These are phyloP conservation scores for Clavispora asparagi DNA, from an alignment of 805 yeast genomes.

Conservation along the genomic window DNA sequence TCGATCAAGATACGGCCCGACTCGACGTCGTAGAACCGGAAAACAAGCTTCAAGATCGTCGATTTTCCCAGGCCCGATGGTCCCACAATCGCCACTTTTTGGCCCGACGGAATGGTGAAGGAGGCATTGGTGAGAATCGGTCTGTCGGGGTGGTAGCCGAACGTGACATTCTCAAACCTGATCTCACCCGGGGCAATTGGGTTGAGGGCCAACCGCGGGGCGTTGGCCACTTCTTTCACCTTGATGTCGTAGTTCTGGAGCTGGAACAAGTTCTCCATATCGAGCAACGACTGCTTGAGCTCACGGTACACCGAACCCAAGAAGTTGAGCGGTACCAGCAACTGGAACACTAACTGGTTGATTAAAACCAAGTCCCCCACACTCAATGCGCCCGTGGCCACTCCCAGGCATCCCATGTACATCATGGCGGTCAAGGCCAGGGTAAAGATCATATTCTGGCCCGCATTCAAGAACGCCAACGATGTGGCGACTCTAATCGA, in stretches of 20 bases:
- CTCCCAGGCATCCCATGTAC: conserved; percentile 97
- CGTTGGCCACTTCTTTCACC: conserved; percentile 58
- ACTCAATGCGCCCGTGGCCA: conserved; percentile 72
- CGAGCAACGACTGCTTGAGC: conserved; percentile 84
- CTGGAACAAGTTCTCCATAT: conserved; percentile 92
- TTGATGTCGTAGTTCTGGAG: conserved; percentile 69
- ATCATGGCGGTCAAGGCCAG: conserved; percentile 92
- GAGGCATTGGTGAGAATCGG: conserved; percentile 77
- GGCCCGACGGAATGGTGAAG: conserved; percentile 85
- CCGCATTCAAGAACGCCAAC: conserved; percentile 70
- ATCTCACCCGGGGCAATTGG: conserved; percentile 63
- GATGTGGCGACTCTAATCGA: conserved; percentile 82
- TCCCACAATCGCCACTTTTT: conserved; percentile 91
- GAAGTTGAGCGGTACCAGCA: conserved; percentile 91
- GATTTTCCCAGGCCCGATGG: conserved; percentile 97
- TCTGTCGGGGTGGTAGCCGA: conserved; percentile 86
- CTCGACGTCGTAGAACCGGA: conserved; percentile 83
- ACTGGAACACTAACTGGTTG: conserved; percentile 92
- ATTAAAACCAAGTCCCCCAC: conserved; percentile 95
- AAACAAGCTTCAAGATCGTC: conserved; percentile 75
- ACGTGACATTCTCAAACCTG: conserved; percentile 82
- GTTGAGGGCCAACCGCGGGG: conserved; percentile 53
- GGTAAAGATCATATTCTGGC: conserved; percentile 78
- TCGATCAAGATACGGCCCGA: conserved; percentile 77
- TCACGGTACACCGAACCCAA: conserved; percentile 95